Conservation (phyloP, 164 flowering plant genomes). For the Cinnamomum chago region DNA sequence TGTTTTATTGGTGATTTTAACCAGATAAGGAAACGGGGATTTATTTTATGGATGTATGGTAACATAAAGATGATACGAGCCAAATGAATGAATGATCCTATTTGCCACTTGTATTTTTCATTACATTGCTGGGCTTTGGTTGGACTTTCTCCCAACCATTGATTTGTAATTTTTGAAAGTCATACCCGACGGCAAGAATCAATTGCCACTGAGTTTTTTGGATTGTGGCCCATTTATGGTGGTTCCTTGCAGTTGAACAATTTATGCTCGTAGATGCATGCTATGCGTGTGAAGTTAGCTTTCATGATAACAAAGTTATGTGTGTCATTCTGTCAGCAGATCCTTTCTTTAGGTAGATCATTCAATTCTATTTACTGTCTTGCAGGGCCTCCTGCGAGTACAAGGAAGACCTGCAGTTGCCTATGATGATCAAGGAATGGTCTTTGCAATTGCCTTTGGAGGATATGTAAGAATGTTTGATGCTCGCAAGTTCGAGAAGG, state of each 20-base stretch:
- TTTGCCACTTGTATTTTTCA: too few relatives aligned
- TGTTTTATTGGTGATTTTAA: too few relatives aligned
- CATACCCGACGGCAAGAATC: too few relatives aligned
- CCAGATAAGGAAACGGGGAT: too few relatives aligned
- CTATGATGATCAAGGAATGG: conserved; percentile 94
- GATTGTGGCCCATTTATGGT: neutral
- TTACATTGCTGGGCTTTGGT: too few relatives aligned
- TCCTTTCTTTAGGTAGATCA: neutral
- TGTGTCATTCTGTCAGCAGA: neutral
- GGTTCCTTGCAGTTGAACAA: neutral
- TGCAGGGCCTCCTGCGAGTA: conserved; percentile 84
- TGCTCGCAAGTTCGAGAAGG: conserved; percentile 89
- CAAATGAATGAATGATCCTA: too few relatives aligned
- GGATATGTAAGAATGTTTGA: conserved; percentile 96
- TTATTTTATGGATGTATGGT: too few relatives aligned
- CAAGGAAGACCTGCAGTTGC: conserved; percentile 97
- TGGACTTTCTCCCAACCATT: too few relatives aligned
- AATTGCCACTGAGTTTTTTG: neutral
- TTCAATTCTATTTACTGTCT: conserved; percentile 10
- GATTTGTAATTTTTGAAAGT: too few relatives aligned
- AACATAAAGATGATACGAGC: too few relatives aligned
- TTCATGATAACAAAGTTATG: neutral
- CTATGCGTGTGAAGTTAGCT: neutral
- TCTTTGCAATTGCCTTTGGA: conserved; percentile 91
- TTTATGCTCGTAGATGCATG: neutral